phyloP scores from a whole-genome alignment of 179 eudicot genomes.

The Amaranthus tricolor region DNA sequence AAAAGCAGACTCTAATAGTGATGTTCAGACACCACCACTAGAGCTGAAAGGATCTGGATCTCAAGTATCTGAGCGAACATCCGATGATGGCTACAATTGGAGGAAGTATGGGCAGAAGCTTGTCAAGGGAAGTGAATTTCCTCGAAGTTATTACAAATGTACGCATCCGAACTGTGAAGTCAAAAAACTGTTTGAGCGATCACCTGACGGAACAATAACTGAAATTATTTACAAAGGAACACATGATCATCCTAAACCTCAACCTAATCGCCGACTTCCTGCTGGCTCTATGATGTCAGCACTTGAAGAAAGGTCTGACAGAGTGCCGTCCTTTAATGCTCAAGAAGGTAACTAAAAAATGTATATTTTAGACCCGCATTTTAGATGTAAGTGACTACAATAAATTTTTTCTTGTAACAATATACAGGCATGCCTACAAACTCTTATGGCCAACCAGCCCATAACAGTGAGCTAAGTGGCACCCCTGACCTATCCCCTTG shows the following conservation, averaged over 20 bases:
- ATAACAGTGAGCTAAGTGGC: conserved; percentile 48
- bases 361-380: conserved; percentile 9
- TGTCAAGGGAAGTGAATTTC: conserved; percentile 89
- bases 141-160: conserved; percentile 93
- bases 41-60: conserved; percentile 51
- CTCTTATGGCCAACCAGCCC: conserved; percentile 37
- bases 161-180: conserved; percentile 91
- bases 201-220: conserved; percentile 80
- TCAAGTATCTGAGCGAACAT: conserved; percentile 53
- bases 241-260: conserved; percentile 98
- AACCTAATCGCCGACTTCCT: conserved; percentile 72
- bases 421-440: conserved; percentile 43
- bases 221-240: conserved; percentile 93
- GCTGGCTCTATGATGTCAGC: conserved; percentile 69
- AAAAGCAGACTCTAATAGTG: conserved; percentile 33
- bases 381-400: conserved; percentile 12
- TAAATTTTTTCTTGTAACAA: conserved; percentile 4
- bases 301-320: conserved; percentile 66
- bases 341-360: conserved; percentile 57
- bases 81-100: conserved; percentile 95
- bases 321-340: conserved; percentile 38
- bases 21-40: conserved; percentile 43
- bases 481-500: conserved; percentile 57
- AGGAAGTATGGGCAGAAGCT: conserved; percentile 94
- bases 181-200: conserved; percentile 87